phyloP scores from a whole-genome alignment of 164 flowering plant genomes.

The Litsea cubeba region DNA sequence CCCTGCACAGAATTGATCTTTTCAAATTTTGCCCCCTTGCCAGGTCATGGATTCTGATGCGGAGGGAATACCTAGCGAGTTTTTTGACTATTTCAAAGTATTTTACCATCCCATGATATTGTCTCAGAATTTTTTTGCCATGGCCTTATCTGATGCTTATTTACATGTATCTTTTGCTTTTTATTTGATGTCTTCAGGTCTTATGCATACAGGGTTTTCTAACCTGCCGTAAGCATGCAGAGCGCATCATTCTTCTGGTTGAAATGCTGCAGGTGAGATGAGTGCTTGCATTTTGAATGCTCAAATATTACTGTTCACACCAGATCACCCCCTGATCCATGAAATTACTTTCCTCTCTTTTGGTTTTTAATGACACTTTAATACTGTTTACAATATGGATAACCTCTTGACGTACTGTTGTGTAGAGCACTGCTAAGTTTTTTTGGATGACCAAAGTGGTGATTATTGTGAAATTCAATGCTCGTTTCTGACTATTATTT shows the following conservation, averaged over 20 bases:
- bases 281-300: not conserved
- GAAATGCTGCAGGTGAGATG: conserved; percentile 94
- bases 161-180: not conserved
- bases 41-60: conserved; percentile 99
- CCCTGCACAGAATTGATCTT: too few species aligned
- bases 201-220: conserved; percentile 97
- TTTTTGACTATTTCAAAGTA: conserved; percentile 97
- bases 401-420: not conserved
- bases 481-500: not conserved
- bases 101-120: not conserved
- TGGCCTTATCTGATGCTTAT: not conserved
- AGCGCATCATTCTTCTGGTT: conserved; percentile 93
- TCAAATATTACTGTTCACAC: not conserved
- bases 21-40: conserved; percentile 8
- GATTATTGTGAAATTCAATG: not conserved
- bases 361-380: not conserved
- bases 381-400: not conserved
- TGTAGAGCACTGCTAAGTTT: not conserved
- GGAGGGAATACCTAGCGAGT: conserved; percentile 98
- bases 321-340: not conserved
- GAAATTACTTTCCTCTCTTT: not conserved
- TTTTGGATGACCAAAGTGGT: not conserved
- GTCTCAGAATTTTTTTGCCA: not conserved
- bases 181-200: conserved; percentile 44
- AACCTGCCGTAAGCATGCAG: conserved; percentile 97